phyloP scores from a whole-genome alignment of 148 eudicot species.

The Chenopodium album region DNA sequence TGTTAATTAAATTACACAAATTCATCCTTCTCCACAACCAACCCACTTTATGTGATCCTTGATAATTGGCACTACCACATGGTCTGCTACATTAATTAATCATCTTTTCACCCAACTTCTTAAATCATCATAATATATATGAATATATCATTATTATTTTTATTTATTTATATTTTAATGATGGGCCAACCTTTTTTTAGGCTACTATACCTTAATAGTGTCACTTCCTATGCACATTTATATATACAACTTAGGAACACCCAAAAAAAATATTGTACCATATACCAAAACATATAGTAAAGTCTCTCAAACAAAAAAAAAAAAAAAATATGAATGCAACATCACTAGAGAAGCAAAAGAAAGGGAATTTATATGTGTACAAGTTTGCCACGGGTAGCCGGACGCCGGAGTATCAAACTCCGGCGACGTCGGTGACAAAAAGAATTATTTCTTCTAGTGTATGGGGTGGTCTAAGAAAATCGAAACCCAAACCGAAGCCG shows the following conservation, averaged over 20 bases:
- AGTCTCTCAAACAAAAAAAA: too few species aligned
- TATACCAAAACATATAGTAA: neutral
- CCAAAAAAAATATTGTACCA: constrained; percentile 5
- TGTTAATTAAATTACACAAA: too few species aligned
- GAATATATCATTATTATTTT: neutral
- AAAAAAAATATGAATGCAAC: constrained; percentile 25
- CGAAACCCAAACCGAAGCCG: constrained; percentile 28
- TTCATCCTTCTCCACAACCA: constrained; percentile 2
- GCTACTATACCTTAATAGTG: constrained; percentile 22
- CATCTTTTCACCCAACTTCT: constrained; percentile 20
- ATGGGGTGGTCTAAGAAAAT: constrained; percentile 46
- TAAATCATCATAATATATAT: neutral
- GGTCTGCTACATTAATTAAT: constrained; percentile 37
- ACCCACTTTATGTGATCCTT: constrained; percentile 27
- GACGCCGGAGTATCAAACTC: constrained; percentile 35
- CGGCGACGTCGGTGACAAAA: constrained; percentile 33
- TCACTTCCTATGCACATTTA: constrained; percentile 17
- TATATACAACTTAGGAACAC: neutral
- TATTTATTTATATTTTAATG: neutral
- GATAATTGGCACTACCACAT: constrained; percentile 48
- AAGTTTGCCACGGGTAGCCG: constrained; percentile 41
- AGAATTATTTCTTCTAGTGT: constrained; percentile 28
- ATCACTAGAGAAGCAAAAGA: constrained; percentile 43
- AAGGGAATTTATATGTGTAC: constrained; percentile 60
- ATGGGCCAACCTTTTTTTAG: constrained; percentile 1